phyloP scores from a whole-genome alignment of 192 early-diverging fungal genomes.

The Helicostylum pulchrum region DNA sequence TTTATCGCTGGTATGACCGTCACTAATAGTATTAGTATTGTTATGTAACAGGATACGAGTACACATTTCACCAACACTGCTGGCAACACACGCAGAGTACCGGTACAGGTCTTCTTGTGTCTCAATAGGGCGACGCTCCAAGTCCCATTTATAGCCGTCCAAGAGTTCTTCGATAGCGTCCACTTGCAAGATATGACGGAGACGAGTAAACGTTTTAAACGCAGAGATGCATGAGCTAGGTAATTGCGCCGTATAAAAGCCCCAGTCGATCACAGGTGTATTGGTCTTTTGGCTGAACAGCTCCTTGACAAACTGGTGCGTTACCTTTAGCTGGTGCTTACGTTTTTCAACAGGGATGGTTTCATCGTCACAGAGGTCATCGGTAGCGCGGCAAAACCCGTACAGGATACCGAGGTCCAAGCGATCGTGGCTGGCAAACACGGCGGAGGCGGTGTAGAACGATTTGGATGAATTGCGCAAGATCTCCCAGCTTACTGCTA shows the following conservation, averaged over 20 bases:
- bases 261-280: conserved; percentile 26
- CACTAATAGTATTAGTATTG: too few relatives aligned
- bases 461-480: conserved; percentile 26
- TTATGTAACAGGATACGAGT: conserved; percentile 29
- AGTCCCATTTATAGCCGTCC: conserved; percentile 36
- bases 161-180: conserved; percentile 33
- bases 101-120: conserved; percentile 23
- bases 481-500: conserved; percentile 20
- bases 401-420: conserved; percentile 37
- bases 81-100: conserved; percentile 36
- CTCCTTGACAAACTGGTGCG: conserved; percentile 25
- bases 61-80: conserved; percentile 42
- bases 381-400: conserved; percentile 37
- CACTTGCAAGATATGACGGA: conserved; percentile 20
- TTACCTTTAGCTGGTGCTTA: conserved; percentile 11
- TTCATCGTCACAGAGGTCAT: conserved; percentile 38
- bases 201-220: conserved; percentile 25
- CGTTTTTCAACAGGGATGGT: conserved; percentile 12
- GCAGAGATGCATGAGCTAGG: conserved; percentile 13
- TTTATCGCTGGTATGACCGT: neutral
- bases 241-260: conserved; percentile 9
- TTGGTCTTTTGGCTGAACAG: conserved; percentile 21
- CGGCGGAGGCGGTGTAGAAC: conserved; percentile 35
- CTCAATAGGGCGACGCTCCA: conserved; percentile 17
- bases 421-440: conserved; percentile 29